Evolutionary conservation across 2,329 filamentous ascomycete species (phyloP).

Genomic region (Coleophoma eucalyptorum): DNA sequence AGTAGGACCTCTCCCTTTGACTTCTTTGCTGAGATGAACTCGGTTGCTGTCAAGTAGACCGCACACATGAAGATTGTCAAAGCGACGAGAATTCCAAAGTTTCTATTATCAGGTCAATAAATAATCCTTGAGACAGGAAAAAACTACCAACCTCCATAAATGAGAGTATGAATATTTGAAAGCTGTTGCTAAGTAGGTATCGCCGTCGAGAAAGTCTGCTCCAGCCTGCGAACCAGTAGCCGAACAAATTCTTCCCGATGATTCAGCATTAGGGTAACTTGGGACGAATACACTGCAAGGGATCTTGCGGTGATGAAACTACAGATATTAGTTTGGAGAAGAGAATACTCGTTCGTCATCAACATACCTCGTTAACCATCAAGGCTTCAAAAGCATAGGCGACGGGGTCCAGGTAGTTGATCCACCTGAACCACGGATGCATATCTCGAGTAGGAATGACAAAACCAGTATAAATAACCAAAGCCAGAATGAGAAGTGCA

Average conservation of each 20-base stretch:
- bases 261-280: constrained; percentile 14
- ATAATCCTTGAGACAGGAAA: too few species aligned
- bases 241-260: constrained; percentile 42
- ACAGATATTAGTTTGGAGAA: constrained; percentile 7
- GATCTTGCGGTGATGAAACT: constrained; percentile 48
- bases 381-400: constrained; percentile 66
- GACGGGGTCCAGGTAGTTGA: constrained; percentile 69
- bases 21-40: constrained; percentile 59
- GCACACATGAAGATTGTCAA: constrained; percentile 58
- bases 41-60: constrained; percentile 58
- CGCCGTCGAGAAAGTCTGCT: constrained; percentile 47
- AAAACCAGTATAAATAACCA: constrained; percentile 37
- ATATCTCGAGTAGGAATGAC: constrained; percentile 50
- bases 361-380: constrained; percentile 79
- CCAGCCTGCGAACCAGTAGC: constrained; percentile 55
- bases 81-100: constrained; percentile 65
- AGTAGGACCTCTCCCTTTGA: constrained; percentile 76
- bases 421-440: constrained; percentile 52
- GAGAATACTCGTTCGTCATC: constrained; percentile 15
- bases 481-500: constrained; percentile 61
- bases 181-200: constrained; percentile 50
- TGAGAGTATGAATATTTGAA: constrained; percentile 56
- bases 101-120: constrained; percentile 27
- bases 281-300: constrained; percentile 20
- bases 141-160: constrained; percentile 50